Evolutionary conservation across 768 basidiomycete species (phyloP), one percentile per base, ranked within the genome.

Genomic region (Hygrophorus pudorinus): DNA sequence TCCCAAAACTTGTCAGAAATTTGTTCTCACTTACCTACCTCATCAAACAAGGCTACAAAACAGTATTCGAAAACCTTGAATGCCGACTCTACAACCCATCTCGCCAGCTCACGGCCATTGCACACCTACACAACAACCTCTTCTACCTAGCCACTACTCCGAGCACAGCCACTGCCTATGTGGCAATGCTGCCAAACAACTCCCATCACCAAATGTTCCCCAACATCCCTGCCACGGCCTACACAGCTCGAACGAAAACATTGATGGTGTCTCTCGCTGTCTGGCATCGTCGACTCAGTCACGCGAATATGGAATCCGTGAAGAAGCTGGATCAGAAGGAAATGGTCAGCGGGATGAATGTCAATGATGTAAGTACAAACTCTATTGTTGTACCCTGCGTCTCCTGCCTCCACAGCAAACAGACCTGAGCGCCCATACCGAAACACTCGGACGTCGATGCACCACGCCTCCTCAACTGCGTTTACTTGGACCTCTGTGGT

Each of bases 401-500:
- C n/a, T 11, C 14, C 37, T 38, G 37, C 37, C 37, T n/a, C 11
- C 37, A 20, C 10, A n/a, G 37, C 37, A 38, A 38, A 11, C 17
- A 38, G 10, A 2, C 17, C 12, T 7, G 14, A 13, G 11, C 14
- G 21, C 37, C 40, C 17, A 14, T 28, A 5, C 21, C 13, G 2
- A 21, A 41, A 29, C 14, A 14, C n/a, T 11, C 21, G 12, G 12
- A 12, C 6, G 6, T 11, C 12, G 16, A 2, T 5, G 13, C 3
- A 3, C 24, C 24, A 13, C 13, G 40, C 18, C 14, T 18, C 5
- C 29, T 41, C 4, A 4, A 41, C 27, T 11, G n/a, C n/a, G 37
- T 61, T 0, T 60, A 63, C 13, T 53, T 55, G n/a, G 56, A 60
- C 27, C 42, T 44, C 0, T 59, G 53, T 37, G 60, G 57, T 0